phyloP scores from a whole-genome alignment of 2,329 filamentous ascomycete genomes.

The Hypoxylon sp. region DNA sequence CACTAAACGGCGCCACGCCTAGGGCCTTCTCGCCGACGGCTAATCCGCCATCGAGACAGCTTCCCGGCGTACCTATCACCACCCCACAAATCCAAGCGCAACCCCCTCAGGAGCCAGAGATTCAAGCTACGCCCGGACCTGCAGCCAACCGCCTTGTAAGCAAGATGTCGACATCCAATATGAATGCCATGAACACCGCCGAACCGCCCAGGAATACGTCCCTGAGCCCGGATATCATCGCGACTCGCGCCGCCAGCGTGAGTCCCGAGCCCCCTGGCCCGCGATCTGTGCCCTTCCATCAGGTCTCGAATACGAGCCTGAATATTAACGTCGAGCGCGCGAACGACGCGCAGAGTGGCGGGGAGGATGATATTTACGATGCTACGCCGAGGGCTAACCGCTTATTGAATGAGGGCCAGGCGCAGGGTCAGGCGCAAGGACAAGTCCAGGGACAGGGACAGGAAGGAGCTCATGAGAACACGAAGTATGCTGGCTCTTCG shows the following conservation, averaged over 20 bases:
- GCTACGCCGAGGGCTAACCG: constrained; percentile 49
- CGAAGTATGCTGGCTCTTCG: constrained; percentile 47
- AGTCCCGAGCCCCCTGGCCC: constrained; percentile 48
- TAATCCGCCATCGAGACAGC: neutral
- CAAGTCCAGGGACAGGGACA: neutral
- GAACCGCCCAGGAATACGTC: constrained; percentile 35
- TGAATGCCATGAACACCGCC: neutral
- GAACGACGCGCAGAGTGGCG: constrained; percentile 40
- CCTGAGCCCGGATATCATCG: constrained; percentile 43
- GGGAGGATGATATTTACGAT: constrained; percentile 52
- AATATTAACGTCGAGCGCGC: constrained; percentile 51
- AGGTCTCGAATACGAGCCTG: constrained; percentile 49
- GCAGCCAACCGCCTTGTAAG: constrained; percentile 43
- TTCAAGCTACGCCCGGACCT: neutral
- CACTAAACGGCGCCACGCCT: constrained; percentile 21
- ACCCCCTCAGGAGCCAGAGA: constrained; percentile 14
- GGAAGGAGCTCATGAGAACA: constrained; percentile 35
- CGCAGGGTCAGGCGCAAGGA: neutral
- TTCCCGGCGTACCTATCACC: constrained; percentile 2
- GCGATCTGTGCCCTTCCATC: constrained; percentile 39
- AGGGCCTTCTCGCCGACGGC: constrained; percentile 19
- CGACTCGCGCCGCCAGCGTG: constrained; percentile 46
- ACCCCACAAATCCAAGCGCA: neutral
- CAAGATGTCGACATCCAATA: constrained; percentile 37
- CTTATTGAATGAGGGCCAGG: neutral